These are phyloP conservation scores for Trichophyton schoenleinii DNA, from an alignment of 2,329 filamentous ascomycete genomes.

Conservation along the genomic window DNA sequence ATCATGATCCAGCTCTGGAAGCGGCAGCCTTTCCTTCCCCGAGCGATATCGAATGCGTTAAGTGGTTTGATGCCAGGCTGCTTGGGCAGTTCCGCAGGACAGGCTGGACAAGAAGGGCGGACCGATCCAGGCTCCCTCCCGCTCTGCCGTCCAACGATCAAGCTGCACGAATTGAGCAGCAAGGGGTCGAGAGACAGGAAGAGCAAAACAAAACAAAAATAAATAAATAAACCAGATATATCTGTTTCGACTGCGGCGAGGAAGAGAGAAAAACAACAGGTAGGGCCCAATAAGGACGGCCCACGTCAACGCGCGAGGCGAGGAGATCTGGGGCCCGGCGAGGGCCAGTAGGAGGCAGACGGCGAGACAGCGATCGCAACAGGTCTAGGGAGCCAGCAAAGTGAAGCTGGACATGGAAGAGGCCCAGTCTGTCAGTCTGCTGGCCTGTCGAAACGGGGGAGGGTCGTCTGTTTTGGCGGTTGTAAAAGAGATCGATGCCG, in stretches of 20 bases:
- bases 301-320: constrained; percentile 11
- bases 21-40: background rate
- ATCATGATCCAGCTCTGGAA: background rate
- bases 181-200: constrained; percentile 6
- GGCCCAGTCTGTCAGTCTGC: background rate
- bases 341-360: constrained; percentile 6
- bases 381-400: constrained; percentile 8
- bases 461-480: background rate
- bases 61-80: background rate
- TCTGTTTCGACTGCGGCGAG: background rate
- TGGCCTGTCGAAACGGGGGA: no score
- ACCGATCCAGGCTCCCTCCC: constrained; percentile 10
- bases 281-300: constrained; percentile 13
- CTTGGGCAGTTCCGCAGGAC: constrained; percentile 6
- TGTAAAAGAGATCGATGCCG: background rate
- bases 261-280: constrained; percentile 3
- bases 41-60: background rate
- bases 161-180: constrained; percentile 6
- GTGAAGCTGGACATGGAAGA: constrained; percentile 1
- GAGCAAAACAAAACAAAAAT: background rate
- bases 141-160: constrained; percentile 1
- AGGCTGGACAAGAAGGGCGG: constrained; percentile 3
- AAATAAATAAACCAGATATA: background rate
- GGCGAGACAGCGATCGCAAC: constrained; percentile 5
- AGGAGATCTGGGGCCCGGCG: background rate